Percentiles rank a stretch among this genome's conserved stretches.
Conservation (phyloP, 129 eudicot species). For the Daucus carota region DNA sequence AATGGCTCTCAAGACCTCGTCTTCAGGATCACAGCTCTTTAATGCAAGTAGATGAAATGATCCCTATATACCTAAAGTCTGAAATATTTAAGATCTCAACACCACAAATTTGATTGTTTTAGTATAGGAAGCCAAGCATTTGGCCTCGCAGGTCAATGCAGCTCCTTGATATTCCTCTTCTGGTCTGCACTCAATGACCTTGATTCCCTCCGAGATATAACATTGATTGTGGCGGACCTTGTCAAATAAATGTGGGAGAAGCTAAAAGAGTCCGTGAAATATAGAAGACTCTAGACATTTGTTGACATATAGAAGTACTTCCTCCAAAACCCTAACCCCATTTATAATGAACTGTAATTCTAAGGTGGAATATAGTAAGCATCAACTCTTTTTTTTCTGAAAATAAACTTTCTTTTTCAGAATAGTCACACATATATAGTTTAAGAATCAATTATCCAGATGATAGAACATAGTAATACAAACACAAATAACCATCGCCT, state of each 20-base stretch:
- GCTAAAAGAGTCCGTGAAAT: too few relatives aligned
- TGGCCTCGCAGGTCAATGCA: too few relatives aligned
- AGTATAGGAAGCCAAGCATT: too few relatives aligned
- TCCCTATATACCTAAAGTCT: background rate
- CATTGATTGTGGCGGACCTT: too few relatives aligned
- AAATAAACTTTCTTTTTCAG: background rate
- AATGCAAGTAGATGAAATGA: background rate
- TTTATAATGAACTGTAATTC: background rate
- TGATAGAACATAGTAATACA: background rate
- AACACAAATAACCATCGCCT: background rate
- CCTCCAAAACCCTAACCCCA: too few relatives aligned
- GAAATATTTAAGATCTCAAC: background rate
- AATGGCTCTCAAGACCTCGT: background rate
- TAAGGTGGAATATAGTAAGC: background rate
- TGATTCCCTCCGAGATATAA: too few relatives aligned
- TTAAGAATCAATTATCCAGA: background rate
- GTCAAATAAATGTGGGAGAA: too few relatives aligned
- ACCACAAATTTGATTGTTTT: too few relatives aligned
- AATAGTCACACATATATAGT: background rate
- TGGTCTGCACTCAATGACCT: too few relatives aligned
- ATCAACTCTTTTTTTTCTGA: background rate
- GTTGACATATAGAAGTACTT: background rate
- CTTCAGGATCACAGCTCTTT: background rate
- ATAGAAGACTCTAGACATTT: background rate
- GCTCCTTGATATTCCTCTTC: too few relatives aligned